Percentiles rank a stretch among this genome's conserved stretches.
These are phyloP conservation scores for Yarrowia alimentaria DNA, from an alignment of 805 yeast genomes.

Conservation along the genomic window DNA sequence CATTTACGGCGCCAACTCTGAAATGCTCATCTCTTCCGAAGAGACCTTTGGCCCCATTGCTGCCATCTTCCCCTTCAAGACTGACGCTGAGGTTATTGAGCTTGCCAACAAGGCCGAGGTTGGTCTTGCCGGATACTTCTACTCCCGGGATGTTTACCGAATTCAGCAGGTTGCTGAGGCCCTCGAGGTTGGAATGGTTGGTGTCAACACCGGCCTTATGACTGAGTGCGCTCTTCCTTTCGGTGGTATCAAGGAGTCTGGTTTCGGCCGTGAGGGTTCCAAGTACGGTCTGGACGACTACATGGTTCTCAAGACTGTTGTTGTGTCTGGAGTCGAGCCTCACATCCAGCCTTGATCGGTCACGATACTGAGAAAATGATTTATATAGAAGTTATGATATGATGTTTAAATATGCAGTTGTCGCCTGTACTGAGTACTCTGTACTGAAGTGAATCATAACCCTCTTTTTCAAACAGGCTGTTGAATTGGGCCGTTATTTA, in stretches of 20 bases:
- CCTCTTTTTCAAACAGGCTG: too few relatives aligned
- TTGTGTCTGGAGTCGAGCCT: conserved; percentile 35
- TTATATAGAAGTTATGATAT: too few relatives aligned
- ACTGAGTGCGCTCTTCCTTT: conserved; percentile 52
- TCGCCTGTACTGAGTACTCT: too few relatives aligned
- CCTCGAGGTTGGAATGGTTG: conserved; percentile 77
- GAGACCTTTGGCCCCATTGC: conserved; percentile 85
- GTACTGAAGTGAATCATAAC: too few relatives aligned
- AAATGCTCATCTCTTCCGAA: conserved; percentile 59
- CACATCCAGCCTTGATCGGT: conserved; percentile 21
- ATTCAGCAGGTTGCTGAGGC: conserved; percentile 63
- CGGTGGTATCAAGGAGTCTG: conserved; percentile 78
- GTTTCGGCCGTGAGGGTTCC: conserved; percentile 80
- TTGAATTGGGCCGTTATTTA: too few relatives aligned
- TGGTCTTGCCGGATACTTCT: conserved; percentile 79
- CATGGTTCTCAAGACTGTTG: conserved; percentile 61
- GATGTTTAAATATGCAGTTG: too few relatives aligned
- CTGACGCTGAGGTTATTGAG: conserved; percentile 62
- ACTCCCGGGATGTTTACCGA: conserved; percentile 53
- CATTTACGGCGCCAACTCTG: conserved; percentile 55
- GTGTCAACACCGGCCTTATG: conserved; percentile 71
- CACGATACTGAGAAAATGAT: not conserved
- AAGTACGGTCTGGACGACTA: conserved; percentile 75
- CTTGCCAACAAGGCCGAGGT: conserved; percentile 66
- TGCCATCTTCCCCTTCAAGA: conserved; percentile 60